Percentiles rank a stretch among this genome's conserved stretches.
Evolutionary conservation across 148 eudicot genomes (phyloP).

Genomic region (Simmondsia chinensis): DNA sequence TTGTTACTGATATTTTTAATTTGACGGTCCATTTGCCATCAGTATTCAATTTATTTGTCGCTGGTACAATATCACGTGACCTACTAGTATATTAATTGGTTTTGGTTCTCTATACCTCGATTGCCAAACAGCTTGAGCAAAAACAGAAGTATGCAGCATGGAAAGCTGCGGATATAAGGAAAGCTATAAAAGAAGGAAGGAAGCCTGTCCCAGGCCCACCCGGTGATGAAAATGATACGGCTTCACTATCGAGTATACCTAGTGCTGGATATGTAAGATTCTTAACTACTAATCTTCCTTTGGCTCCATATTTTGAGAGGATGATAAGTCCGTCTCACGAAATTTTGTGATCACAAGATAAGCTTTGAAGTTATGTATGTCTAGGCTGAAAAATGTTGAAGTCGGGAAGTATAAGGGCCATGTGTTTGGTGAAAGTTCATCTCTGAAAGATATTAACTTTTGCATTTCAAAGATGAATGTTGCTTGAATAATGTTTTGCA

Average conservation of each 20-base stretch:
- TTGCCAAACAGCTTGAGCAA: slow-evolving; percentile 65
- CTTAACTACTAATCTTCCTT: background rate
- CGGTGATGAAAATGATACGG: slow-evolving; percentile 62
- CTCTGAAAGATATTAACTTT: too few species aligned
- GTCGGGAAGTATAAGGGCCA: too few species aligned
- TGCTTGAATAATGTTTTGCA: too few species aligned
- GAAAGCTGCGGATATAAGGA: slow-evolving; percentile 99
- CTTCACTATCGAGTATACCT: slow-evolving; percentile 32
- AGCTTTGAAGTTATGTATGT: too few species aligned
- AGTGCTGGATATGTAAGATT: slow-evolving; percentile 53
- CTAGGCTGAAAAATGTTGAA: too few species aligned
- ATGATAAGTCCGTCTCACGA: too few species aligned
- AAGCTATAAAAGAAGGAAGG: slow-evolving; percentile 94
- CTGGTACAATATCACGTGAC: too few species aligned
- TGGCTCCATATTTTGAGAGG: background rate
- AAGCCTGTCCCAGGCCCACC: slow-evolving; percentile 94
- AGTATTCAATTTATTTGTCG: background rate
- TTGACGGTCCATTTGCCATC: background rate
- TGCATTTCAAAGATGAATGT: too few species aligned
- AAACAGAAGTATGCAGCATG: slow-evolving; percentile 96
- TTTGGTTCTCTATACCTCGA: too few species aligned
- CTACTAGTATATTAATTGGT: too few species aligned
- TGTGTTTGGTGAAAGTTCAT: too few species aligned
- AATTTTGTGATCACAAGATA: too few species aligned
- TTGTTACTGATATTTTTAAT: background rate